These are phyloP conservation scores for Colletotrichum liriopes DNA, from an alignment of 2,329 filamentous ascomycete genomes.

Conservation along the genomic window DNA sequence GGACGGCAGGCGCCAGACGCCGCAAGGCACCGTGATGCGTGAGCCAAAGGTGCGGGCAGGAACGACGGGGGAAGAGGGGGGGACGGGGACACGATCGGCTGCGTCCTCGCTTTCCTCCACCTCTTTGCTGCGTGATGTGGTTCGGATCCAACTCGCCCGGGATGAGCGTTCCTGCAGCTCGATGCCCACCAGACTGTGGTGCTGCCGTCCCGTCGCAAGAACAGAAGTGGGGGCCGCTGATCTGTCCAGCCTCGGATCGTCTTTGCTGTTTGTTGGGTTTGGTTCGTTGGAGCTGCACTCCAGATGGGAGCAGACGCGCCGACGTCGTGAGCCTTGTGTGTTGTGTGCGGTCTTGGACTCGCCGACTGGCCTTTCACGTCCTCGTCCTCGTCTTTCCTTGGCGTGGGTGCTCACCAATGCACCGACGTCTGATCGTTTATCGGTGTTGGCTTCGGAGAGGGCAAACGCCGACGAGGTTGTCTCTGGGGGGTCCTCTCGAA, in stretches of 20 bases:
- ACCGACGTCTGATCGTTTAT: neutral
- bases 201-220: neutral
- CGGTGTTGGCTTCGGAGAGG: neutral
- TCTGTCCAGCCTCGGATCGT: neutral
- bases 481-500: neutral
- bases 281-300: neutral
- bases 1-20: neutral
- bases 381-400: neutral
- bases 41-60: slow-evolving; percentile 3
- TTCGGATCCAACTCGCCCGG: slow-evolving; percentile 14
- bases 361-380: neutral
- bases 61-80: neutral
- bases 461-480: neutral
- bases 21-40: neutral
- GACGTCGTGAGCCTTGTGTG: neutral
- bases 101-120: slow-evolving; percentile 7
- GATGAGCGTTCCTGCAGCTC: slow-evolving; percentile 18
- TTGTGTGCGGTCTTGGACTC: neutral
- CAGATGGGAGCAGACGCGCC: neutral
- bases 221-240: neutral
- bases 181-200: neutral
- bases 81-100: neutral
- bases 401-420: neutral
- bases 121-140: neutral
- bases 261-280: neutral